Evolutionary conservation across 2,329 filamentous ascomycete genomes (phyloP), one percentile per base, ranked within the genome.

Genomic region (Mycosphaerella sp.): DNA sequence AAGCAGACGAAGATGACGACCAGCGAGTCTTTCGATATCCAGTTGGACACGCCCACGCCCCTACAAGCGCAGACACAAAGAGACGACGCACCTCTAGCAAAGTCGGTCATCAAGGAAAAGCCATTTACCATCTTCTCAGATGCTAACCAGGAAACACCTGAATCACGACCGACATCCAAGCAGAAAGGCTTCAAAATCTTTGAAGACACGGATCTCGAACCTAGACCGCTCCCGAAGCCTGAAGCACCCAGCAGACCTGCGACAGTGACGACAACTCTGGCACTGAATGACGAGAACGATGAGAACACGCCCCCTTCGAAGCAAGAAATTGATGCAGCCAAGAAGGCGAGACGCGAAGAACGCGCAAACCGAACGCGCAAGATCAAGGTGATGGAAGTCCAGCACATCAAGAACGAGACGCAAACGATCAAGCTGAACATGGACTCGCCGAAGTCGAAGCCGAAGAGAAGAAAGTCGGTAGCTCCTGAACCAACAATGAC

Each of bases 401-500:
- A 91, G 71, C 89, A 95, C 41, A 70, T 75, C 45, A 72, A 90
- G 62, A 78, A 75, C 46, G 89, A 95, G 70, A 95, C 90, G 2
- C 89, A 96, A 69, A 95, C 91, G 46, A 88, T 97, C 69, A 93
- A 95, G 76, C 86, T 89, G 51, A 96, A 96, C 62, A 75, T 97
- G 49, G 88, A 93, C 63, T 96, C 91, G 1, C 91, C 45, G 14
- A 81, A 84, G n/a, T 83, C 82, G 3, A 97, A 94, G 69, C 78
- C 91, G 49, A 86, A 84, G 76, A 87, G 87, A 68, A 93, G 86
- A 67, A 84, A 83, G 45, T 77, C 77, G 9, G 70, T 74, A 40
- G 90, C 86, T 65, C 82, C 82, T 28, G 91, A 97, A 69, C 87
- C 90, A n/a, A 98, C 93, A 1, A 96, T 98, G 90, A 98, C 93